A percentile compares a stretch with the other conserved stretches of the same genome.
Evolutionary conservation across 2,329 filamentous ascomycete species (phyloP).

Genomic region (Truncatella angustata): DNA sequence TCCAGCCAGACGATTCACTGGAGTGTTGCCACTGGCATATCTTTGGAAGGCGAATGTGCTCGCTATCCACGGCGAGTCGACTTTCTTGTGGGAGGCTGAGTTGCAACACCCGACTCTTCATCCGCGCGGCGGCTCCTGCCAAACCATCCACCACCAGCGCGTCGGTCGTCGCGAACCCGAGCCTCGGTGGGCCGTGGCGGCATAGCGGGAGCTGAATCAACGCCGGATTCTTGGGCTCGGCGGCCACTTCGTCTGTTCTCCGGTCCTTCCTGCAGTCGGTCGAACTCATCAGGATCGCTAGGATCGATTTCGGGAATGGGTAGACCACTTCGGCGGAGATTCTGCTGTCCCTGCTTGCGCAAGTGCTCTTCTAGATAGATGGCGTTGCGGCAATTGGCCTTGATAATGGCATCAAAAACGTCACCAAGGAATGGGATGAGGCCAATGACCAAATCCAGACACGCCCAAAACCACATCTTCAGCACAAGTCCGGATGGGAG

Average conservation of each 20-base stretch:
- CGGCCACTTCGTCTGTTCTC: conserved; percentile 13
- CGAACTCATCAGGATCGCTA: conserved; percentile 51
- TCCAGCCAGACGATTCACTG: not conserved
- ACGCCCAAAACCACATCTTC: conserved; percentile 79
- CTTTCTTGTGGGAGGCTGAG: conserved; percentile 14
- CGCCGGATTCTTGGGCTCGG: conserved; percentile 21
- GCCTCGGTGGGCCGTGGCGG: conserved; percentile 22
- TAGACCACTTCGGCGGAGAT: conserved; percentile 44
- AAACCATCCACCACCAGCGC: conserved; percentile 23
- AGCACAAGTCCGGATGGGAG: conserved; percentile 60
- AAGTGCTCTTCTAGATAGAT: conserved; percentile 67
- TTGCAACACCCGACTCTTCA: conserved; percentile 22
- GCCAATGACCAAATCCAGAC: conserved; percentile 71
- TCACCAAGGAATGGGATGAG: conserved; percentile 77
- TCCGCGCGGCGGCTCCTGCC: conserved; percentile 28
- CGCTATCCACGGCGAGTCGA: conserved; percentile 15
- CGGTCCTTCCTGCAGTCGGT: conserved; percentile 29
- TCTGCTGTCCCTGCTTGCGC: conserved; percentile 63
- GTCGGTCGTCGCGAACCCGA: conserved; percentile 21
- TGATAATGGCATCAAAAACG: conserved; percentile 67
- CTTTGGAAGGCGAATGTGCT: not conserved
- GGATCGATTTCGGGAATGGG: conserved; percentile 48
- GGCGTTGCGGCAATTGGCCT: conserved; percentile 76
- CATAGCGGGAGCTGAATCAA: conserved; percentile 12
- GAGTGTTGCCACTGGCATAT: no score